phyloP scores from a whole-genome alignment of 2,329 filamentous ascomycete species.

The Blastomyces silverae region DNA sequence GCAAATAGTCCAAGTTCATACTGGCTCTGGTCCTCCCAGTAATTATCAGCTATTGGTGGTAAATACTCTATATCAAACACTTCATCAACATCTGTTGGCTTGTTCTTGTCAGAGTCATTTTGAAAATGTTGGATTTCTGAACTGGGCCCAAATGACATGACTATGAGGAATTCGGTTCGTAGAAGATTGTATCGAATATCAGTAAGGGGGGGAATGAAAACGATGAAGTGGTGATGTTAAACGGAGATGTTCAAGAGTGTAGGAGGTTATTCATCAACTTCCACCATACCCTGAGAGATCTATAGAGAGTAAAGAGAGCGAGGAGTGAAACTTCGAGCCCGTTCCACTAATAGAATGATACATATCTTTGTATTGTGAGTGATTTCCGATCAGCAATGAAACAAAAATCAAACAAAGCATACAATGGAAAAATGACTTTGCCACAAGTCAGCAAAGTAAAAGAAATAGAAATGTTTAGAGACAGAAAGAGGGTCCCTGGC shows the following conservation, averaged over 20 bases:
- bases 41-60: slow-evolving; percentile 1
- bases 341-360: neutral
- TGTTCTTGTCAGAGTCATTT: neutral
- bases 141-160: neutral
- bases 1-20: slow-evolving; percentile 17
- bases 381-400: neutral
- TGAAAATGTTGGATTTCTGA: neutral
- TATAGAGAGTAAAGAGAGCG: slow-evolving; percentile 2
- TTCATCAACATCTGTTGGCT: slow-evolving; percentile 9
- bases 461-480: neutral
- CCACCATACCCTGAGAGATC: slow-evolving; percentile 1
- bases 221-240: neutral
- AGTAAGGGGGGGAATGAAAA: neutral
- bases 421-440: slow-evolving; percentile 3
- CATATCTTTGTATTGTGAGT: slow-evolving; percentile 8
- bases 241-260: neutral
- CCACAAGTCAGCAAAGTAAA: neutral
- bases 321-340: slow-evolving; percentile 5
- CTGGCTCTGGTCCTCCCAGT: slow-evolving; percentile 14
- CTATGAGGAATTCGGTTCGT: neutral
- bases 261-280: neutral
- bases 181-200: neutral
- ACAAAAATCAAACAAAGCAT: neutral
- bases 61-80: slow-evolving; percentile 18
- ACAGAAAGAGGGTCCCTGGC: neutral